Conservation (phyloP, 139 green algal genomes). For the Tetraselmis striata region DNA sequence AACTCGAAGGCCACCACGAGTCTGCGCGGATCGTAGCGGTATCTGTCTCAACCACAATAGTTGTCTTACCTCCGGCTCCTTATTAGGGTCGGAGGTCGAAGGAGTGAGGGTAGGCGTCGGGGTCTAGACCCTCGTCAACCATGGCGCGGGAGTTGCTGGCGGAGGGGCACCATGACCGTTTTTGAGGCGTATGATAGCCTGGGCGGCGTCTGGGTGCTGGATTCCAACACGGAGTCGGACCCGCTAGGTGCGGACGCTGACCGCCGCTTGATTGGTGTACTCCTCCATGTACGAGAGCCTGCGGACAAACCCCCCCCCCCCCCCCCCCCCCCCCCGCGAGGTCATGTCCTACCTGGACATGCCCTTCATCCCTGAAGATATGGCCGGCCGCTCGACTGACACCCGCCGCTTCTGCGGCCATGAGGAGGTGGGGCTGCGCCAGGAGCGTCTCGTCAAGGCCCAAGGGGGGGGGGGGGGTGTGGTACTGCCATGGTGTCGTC, state of each 20-base stretch:
- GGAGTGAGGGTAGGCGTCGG: too few species aligned
- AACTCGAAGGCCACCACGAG: too few species aligned
- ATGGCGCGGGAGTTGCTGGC: constrained; percentile 43
- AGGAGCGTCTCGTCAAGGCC: too few species aligned
- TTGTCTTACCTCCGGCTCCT: too few species aligned
- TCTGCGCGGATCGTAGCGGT: too few species aligned
- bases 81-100: too few species aligned
- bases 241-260: constrained; percentile 18
- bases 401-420: constrained; percentile 39
- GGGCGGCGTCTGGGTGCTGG: constrained; percentile 59
- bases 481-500: too few species aligned
- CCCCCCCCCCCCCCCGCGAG: too few species aligned
- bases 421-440: constrained; percentile 52
- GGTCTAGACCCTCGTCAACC: too few species aligned
- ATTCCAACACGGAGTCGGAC: constrained; percentile 28
- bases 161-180: constrained; percentile 56
- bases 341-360: constrained; percentile 69
- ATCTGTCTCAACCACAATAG: too few species aligned
- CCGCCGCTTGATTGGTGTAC: constrained; percentile 32
- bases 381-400: constrained; percentile 34
- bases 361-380: constrained; percentile 38
- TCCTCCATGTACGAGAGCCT: constrained; percentile 56
- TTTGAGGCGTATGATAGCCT: constrained; percentile 46
- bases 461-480: too few species aligned
- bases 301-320: constrained; percentile 72